Base-by-base conservation (phyloP, 2,329 filamentous ascomycete genomes). In the Apiospora saccharicola region DNA sequence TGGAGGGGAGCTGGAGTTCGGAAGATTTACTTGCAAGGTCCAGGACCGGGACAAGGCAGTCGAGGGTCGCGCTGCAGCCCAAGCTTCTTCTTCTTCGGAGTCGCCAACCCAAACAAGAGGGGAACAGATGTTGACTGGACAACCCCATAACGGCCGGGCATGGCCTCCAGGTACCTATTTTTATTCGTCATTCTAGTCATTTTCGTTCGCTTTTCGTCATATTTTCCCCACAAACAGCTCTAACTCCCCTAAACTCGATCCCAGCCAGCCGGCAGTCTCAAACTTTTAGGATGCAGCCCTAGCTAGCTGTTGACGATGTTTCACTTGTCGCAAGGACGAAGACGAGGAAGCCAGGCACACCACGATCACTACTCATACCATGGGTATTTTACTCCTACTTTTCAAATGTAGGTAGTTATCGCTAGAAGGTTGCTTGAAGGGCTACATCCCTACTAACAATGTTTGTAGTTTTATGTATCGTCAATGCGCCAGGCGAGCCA, bases 1-100 rank as follows among this genome's bases (percentile, higher is more conserved):
- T 64, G 57, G 57, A 64, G 57, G 57, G 34, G 57, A 64, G 57
- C 57, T 64, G 57, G 57, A 64, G 57, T 64, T 64, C 57, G 57
- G 57, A 64, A 64, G 57, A 64, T 64, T 64, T 64, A 37, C 57
- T 64, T 64, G 57, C 57, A 64, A 64, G 57, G 57, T n/a, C 57
- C 34, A 64, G 57, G 57, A 64, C 57, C 57, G n/a, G 57, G 57
- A 64, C 57, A 22, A 64, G 57, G 57, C n/a, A 22, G 57, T 41
- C n/a, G 37, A 22, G 57, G 57, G 57, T 37, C 57, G 41, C 57
- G 10, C 19, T 41, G 57, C 19, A 41, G 57, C 34, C 57, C 57
- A 64, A 64, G 57, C 57, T 37, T 10, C 53, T 34, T 24, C 49
- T 41, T 41, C 37, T 41, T 41, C 49, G 49, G 49, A 51, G 51